These are phyloP conservation scores for Tolypocladium guangdongense DNA, from an alignment of 2,329 filamentous ascomycete genomes.

Conservation along the genomic window DNA sequence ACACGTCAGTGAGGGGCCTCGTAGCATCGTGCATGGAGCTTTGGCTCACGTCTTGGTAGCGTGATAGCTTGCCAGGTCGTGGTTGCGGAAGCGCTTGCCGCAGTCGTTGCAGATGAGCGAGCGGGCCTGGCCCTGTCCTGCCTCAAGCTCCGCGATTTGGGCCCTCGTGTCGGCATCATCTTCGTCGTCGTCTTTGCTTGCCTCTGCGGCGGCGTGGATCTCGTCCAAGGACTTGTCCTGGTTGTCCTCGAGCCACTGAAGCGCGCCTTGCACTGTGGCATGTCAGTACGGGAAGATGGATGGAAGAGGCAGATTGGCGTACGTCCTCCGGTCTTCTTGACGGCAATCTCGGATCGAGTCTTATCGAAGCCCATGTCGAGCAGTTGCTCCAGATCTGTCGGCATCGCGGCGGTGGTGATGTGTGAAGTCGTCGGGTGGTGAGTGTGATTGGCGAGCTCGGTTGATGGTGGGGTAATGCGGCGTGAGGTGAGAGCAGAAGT, in stretches of 20 bases:
- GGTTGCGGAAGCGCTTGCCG: conserved; percentile 77
- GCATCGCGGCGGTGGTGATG: conserved; percentile 33
- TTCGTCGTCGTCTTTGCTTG: conserved; percentile 31
- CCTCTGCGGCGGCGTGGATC: conserved; percentile 43
- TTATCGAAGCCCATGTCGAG: conserved; percentile 74
- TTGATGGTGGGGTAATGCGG: conserved; percentile 11
- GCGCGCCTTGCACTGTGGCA: conserved; percentile 64
- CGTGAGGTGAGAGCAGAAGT: not conserved
- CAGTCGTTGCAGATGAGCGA: conserved; percentile 93
- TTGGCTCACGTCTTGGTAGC: conserved; percentile 64
- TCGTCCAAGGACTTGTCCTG: conserved; percentile 81
- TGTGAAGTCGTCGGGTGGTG: not conserved
- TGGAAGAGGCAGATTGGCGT: conserved; percentile 23
- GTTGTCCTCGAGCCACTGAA: conserved; percentile 92
- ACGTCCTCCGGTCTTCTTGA: conserved; percentile 75
- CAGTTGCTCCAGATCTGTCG: conserved; percentile 49
- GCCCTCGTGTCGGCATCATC: conserved; percentile 36
- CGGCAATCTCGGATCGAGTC: conserved; percentile 68
- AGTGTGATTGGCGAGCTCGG: not conserved
- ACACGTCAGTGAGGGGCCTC: conserved; percentile 3
- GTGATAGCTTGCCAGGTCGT: conserved; percentile 78
- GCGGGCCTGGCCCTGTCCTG: conserved; percentile 47
- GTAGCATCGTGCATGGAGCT: not conserved
- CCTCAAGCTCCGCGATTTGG: conserved; percentile 55
- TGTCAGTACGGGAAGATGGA: conserved; percentile 1